Evolutionary conservation across 2,329 filamentous ascomycete species (phyloP).

Genomic region (Colletotrichum tropicicola): DNA sequence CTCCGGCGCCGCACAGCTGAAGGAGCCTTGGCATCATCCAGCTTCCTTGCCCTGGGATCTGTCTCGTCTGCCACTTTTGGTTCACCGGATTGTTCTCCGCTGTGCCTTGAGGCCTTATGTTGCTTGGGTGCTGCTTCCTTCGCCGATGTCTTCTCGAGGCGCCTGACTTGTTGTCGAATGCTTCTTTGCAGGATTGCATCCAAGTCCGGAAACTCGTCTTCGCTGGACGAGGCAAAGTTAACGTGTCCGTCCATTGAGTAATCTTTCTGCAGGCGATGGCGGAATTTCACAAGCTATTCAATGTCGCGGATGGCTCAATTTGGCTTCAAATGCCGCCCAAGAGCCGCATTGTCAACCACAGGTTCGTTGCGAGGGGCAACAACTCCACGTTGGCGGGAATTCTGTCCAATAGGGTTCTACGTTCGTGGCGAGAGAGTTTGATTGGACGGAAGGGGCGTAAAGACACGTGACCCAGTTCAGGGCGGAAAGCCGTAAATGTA

Average conservation of each 20-base stretch:
- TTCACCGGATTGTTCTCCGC: background rate
- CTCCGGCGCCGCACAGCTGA: conserved; percentile 17
- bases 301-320: background rate
- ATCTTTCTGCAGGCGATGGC: background rate
- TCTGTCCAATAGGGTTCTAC: no score
- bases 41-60: background rate
- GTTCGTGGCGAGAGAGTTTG: no score
- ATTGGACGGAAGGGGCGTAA: no score
- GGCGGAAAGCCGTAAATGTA: no score
- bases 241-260: conserved; percentile 28
- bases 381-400: no score
- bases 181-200: conserved; percentile 38
- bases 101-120: background rate
- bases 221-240: conserved; percentile 42
- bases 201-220: conserved; percentile 54
- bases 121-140: background rate
- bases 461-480: no score
- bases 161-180: conserved; percentile 1
- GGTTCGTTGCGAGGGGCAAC: no score
- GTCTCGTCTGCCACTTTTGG: no score
- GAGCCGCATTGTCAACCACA: no score
- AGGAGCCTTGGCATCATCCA: background rate
- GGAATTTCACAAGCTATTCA: background rate
- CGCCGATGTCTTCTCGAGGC: background rate
- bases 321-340: no score